Evolutionary conservation across 2,329 filamentous ascomycete genomes (phyloP), one percentile per base, ranked within the genome.

Genomic region (Colletotrichum eleusines): DNA sequence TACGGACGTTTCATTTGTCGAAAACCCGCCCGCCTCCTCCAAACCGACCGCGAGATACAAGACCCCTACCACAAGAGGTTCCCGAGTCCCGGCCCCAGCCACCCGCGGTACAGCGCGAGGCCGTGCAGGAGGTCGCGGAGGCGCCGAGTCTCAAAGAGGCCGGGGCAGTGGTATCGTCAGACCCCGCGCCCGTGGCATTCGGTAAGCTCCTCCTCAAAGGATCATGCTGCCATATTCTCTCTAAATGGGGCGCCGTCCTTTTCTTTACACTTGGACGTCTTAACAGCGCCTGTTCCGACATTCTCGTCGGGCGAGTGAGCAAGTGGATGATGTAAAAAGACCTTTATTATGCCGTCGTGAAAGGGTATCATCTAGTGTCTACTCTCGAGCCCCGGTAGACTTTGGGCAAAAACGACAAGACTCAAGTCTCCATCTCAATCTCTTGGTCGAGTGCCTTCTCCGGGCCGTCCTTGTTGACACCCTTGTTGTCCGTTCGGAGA

Each of bases 1-100:
- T 31, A 97, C 94, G 14, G 94, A 97, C 78, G 97, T 92, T 7
- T 94, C 93, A 1, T 98, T 97, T 77, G 90, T 97, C 66, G 94
- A 97, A 42, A 93, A 97, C 76, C 95, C 94, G 9, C 81, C 87
- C 2, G 82, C 83, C n/a, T 82, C 87, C 18, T 85, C 85, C 31
- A 89, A 84, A 75, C 79, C 85, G 33, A 82, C 82, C 6, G 79
- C 83, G 9, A 87, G 83, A 72, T 84, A 84, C 73, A 78, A 81
- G 35, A 83, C 81, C 8, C 79, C 85, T 8, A 83, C 78, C 58
- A 62, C 77, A 11, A 69, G 77, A 66, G 55, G 75, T 69, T 87
- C 87, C 11, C 85, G 85, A 51, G 77, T 87, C 9, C 84, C 85
- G 7, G 80, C 81, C 23, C 81, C 84, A 7, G 76, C 81, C 18